A percentile compares a stretch with the other conserved stretches of the same genome.
Evolutionary conservation across 2,329 filamentous ascomycete species (phyloP).

Genomic region (Alternaria ethzedia): DNA sequence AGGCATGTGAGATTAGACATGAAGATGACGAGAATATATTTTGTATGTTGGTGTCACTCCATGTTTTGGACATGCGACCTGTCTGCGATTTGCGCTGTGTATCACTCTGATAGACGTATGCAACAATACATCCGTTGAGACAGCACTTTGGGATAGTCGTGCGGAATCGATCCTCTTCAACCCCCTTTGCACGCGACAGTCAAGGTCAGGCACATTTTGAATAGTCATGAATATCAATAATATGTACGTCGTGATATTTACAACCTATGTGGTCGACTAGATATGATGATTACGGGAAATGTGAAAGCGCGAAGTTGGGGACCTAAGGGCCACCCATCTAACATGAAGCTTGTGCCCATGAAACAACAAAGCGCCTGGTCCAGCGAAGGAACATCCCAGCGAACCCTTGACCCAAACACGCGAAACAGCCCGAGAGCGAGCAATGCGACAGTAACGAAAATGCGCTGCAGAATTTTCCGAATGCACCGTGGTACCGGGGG

Average conservation of each 20-base stretch:
- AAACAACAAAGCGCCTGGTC: conserved; percentile 5
- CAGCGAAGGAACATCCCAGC: conserved; percentile 4
- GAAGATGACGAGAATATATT: not conserved
- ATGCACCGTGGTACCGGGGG: not conserved
- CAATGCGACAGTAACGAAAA: not conserved
- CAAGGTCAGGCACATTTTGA: too few relatives aligned
- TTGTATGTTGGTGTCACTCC: not conserved
- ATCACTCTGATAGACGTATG: not conserved
- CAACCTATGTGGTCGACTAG: not conserved
- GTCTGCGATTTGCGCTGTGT: not conserved
- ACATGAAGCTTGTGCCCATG: not conserved
- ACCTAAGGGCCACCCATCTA: not conserved
- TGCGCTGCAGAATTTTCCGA: not conserved
- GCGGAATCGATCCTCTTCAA: not conserved
- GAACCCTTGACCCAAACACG: not conserved
- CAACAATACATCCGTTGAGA: not conserved
- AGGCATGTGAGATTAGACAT: not conserved
- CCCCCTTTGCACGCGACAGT: not conserved
- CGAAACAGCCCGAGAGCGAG: not conserved
- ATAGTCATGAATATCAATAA: not conserved
- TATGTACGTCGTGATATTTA: not conserved
- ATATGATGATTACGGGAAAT: not conserved
- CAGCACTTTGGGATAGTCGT: not conserved
- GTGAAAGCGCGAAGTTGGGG: not conserved
- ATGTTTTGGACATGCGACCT: not conserved